These are phyloP conservation scores for Plasmodium reichenowi DNA, from an alignment of 169 alveolate genomes.

Conservation along the genomic window DNA sequence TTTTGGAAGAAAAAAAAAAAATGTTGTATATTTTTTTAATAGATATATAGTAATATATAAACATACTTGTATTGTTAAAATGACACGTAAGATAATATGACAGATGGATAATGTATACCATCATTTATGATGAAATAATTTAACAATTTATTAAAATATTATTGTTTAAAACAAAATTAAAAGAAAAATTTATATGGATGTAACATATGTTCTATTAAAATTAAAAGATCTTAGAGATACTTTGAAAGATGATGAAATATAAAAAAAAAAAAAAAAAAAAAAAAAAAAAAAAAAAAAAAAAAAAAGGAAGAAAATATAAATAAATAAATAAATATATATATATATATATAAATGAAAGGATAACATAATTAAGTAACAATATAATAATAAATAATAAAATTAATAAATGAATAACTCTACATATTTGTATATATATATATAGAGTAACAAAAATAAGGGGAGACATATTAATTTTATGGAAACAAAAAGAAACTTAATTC, in stretches of 20 bases:
- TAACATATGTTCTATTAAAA: constrained; percentile 3
- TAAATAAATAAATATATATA: not conserved
- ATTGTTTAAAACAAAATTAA: constrained; percentile 68
- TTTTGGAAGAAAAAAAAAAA: too few relatives aligned
- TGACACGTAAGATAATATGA: too few relatives aligned
- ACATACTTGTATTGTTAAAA: too few relatives aligned
- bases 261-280: constrained; percentile 8
- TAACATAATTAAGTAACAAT: not conserved
- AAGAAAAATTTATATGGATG: constrained; percentile 18
- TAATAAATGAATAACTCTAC: not conserved
- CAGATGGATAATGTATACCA: too few relatives aligned
- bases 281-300: not conserved
- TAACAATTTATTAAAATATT: constrained; percentile 16
- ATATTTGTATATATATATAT: not conserved
- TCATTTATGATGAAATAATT: constrained; percentile 2
- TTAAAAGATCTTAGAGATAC: constrained; percentile 55
- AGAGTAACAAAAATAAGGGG: too few relatives aligned
- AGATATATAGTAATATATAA: too few relatives aligned
- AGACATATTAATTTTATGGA: too few relatives aligned
- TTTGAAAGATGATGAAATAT: constrained; percentile 12
- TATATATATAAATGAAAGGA: not conserved
- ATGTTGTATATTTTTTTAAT: too few relatives aligned
- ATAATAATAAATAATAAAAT: not conserved
- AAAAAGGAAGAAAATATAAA: too few relatives aligned
- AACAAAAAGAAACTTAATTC: too few relatives aligned